A percentile compares a stretch with the other conserved stretches of the same genome.
These are phyloP conservation scores for Acmispon strigosus DNA, from an alignment of 306 rosid genomes.

Conservation along the genomic window DNA sequence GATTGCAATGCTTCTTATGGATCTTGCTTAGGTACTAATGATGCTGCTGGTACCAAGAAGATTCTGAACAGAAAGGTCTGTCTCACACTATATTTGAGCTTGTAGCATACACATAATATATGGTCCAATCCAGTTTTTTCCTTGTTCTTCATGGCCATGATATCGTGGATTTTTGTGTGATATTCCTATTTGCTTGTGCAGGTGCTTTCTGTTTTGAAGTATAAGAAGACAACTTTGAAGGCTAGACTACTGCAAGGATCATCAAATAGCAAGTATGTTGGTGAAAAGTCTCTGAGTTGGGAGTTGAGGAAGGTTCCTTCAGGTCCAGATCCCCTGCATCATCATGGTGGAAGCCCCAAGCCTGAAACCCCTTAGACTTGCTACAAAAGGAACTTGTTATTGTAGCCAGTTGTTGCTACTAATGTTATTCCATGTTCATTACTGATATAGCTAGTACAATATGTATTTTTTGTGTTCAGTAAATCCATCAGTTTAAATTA, in stretches of 20 bases:
- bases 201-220: conserved; percentile 32
- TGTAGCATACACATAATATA: neutral
- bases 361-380: conserved; percentile 39
- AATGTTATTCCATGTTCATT: neutral
- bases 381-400: neutral
- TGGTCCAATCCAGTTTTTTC: neutral
- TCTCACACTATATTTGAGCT: neutral
- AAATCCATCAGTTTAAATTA: neutral
- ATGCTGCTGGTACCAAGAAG: neutral
- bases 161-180: neutral
- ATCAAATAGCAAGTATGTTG: neutral
- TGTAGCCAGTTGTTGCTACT: neutral
- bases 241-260: conserved; percentile 15
- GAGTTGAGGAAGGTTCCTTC: conserved; percentile 60
- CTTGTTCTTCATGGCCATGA: neutral
- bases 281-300: conserved; percentile 20
- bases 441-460: neutral
- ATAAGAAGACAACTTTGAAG: conserved; percentile 16
- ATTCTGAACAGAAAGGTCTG: conserved; percentile 46
- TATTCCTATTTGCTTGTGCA: neutral
- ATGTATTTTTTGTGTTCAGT: neutral
- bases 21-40: conserved; percentile 24
- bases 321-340: conserved; percentile 71
- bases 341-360: conserved; percentile 47
- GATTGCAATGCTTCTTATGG: conserved; percentile 28